Evolutionary conservation across 2,329 filamentous ascomycete species (phyloP).

Genomic region (Leptosphaerulina australis): DNA sequence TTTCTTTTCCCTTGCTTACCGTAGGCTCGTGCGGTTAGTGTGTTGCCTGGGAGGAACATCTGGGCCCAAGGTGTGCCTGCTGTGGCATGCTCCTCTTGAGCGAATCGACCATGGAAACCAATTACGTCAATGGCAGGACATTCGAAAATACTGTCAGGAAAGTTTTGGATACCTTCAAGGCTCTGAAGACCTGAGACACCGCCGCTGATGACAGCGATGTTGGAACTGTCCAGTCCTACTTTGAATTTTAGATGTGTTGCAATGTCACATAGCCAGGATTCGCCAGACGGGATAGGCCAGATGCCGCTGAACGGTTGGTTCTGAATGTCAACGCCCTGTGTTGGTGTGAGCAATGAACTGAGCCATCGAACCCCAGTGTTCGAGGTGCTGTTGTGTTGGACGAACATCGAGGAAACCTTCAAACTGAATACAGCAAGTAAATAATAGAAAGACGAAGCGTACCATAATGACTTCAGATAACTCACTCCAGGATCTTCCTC

Average conservation of each 20-base stretch:
- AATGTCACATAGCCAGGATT: constrained; percentile 46
- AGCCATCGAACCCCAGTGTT: too few relatives aligned
- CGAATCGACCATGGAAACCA: constrained; percentile 44
- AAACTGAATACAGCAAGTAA: not conserved
- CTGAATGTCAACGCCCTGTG: constrained; percentile 44
- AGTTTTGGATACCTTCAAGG: constrained; percentile 35
- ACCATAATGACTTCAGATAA: constrained; percentile 44
- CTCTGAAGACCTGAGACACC: constrained; percentile 42
- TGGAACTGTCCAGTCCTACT: constrained; percentile 32
- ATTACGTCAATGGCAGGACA: constrained; percentile 45
- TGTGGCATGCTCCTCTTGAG: constrained; percentile 28
- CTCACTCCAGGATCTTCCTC: constrained; percentile 36
- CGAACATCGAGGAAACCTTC: not conserved
- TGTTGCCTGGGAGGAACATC: constrained; percentile 44
- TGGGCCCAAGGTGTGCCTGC: constrained; percentile 45
- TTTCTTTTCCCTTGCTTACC: constrained; percentile 35
- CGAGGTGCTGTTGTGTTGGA: too few relatives aligned
- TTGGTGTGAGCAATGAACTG: constrained; percentile 1
- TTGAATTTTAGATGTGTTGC: constrained; percentile 41
- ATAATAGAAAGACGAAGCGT: constrained; percentile 1
- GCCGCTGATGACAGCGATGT: constrained; percentile 46
- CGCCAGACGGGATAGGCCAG: constrained; percentile 43
- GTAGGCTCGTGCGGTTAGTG: constrained; percentile 36
- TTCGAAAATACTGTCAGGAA: constrained; percentile 41
- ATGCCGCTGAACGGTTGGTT: constrained; percentile 46